Percentiles rank a stretch among this genome's conserved stretches.
phyloP scores from a whole-genome alignment of 2,329 filamentous ascomycete genomes.

The Alternaria viburni region DNA sequence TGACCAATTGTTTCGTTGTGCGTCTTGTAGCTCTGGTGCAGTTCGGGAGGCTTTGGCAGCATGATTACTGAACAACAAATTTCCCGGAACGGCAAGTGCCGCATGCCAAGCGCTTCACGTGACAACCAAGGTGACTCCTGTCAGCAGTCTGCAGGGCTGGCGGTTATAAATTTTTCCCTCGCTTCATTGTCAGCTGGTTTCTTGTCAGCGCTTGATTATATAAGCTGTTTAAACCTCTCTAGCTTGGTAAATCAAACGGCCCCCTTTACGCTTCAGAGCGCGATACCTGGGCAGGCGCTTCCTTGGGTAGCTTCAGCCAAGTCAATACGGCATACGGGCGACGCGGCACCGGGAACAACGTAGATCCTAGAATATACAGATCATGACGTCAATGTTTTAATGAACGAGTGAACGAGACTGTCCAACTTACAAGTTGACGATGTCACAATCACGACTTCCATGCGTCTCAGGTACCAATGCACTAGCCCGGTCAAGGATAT shows the following conservation, averaged over 20 bases:
- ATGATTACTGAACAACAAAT: conserved; percentile 1
- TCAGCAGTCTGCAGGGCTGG: neutral
- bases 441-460: neutral
- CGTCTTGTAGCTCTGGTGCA: neutral
- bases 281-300: neutral
- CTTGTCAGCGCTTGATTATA: neutral
- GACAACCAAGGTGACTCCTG: neutral
- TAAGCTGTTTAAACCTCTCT: neutral
- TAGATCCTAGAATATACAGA: neutral
- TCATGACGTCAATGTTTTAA: neutral
- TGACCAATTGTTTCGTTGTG: neutral
- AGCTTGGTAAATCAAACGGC: neutral
- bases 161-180: neutral
- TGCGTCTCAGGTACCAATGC: neutral
- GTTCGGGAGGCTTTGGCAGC: neutral
- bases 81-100: neutral
- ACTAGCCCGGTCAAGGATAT: neutral
- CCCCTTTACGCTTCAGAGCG: neutral
- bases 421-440: neutral
- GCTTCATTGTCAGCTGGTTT: neutral
- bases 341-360: neutral
- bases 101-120: neutral
- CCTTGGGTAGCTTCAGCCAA: neutral
- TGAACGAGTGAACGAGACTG: too few relatives aligned
- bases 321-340: neutral